These are phyloP conservation scores for Trichoderma endophyticum DNA, from an alignment of 2,329 filamentous ascomycete species.

Conservation along the genomic window DNA sequence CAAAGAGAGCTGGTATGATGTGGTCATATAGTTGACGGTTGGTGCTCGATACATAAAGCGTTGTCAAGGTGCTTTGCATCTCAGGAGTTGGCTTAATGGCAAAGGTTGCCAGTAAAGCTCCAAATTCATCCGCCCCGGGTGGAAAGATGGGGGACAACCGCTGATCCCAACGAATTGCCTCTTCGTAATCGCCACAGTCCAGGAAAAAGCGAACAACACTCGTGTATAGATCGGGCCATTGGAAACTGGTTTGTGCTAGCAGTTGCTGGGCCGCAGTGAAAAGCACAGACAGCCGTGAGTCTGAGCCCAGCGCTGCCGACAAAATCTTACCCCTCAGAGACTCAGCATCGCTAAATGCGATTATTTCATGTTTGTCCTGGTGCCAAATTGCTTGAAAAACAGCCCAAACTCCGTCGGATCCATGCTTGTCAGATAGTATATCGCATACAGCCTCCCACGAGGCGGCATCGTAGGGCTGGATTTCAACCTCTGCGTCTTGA, in stretches of 20 bases:
- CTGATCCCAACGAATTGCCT: constrained; percentile 48
- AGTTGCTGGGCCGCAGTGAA: constrained; percentile 35
- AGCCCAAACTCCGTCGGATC: constrained; percentile 29
- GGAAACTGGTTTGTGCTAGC: constrained; percentile 33
- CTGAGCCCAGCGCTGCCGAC: constrained; percentile 27
- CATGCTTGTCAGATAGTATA: constrained; percentile 23
- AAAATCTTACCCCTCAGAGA: constrained; percentile 32
- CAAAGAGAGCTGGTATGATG: constrained; percentile 50
- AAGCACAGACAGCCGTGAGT: constrained; percentile 27
- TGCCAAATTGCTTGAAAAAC: constrained; percentile 26
- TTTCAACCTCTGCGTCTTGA: neutral
- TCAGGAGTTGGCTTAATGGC: constrained; percentile 36
- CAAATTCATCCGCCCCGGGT: constrained; percentile 41
- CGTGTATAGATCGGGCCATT: constrained; percentile 52
- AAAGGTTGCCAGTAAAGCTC: constrained; percentile 43
- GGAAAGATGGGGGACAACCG: constrained; percentile 43
- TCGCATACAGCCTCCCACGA: constrained; percentile 24
- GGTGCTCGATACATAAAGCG: constrained; percentile 44
- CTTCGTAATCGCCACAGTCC: constrained; percentile 35
- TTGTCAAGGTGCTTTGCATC: constrained; percentile 40
- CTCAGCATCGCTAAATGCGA: constrained; percentile 26
- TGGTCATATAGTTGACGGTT: constrained; percentile 48
- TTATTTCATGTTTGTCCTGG: constrained; percentile 20
- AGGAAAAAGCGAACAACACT: constrained; percentile 45
- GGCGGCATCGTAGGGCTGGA: constrained; percentile 19